phyloP scores from a whole-genome alignment of 1,284 basidiomycete species.

The Coniferiporia sulphurascens region DNA sequence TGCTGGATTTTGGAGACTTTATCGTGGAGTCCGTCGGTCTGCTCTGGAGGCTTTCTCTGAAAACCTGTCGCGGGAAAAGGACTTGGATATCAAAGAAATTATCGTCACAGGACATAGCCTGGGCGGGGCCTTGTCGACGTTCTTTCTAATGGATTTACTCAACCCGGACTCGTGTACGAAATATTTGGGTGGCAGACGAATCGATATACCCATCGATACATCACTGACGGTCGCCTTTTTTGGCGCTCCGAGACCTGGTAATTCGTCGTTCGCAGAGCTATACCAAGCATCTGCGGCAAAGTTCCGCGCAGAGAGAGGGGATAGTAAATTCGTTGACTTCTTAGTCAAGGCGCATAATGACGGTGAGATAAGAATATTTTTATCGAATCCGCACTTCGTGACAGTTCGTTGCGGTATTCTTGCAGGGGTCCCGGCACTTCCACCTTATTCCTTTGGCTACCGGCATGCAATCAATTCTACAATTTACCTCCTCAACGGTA shows the following conservation, averaged over 20 bases:
- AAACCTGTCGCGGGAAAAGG: slow-evolving; percentile 22
- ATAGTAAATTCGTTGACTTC: slow-evolving; percentile 38
- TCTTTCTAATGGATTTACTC: slow-evolving; percentile 44
- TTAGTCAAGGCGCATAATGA: slow-evolving; percentile 51
- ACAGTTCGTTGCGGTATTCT: not conserved
- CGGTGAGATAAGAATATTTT: slow-evolving; percentile 28
- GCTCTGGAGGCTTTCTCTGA: slow-evolving; percentile 30
- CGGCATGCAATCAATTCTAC: slow-evolving; percentile 42
- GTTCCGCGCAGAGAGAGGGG: slow-evolving; percentile 34
- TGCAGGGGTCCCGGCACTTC: slow-evolving; percentile 48
- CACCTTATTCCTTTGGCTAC: slow-evolving; percentile 43
- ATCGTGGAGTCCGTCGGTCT: slow-evolving; percentile 35
- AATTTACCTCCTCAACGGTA: slow-evolving; percentile 42
- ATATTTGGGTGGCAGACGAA: not conserved
- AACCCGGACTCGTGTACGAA: not conserved
- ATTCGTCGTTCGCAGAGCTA: slow-evolving; percentile 35
- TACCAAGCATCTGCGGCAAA: slow-evolving; percentile 35
- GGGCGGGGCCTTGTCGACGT: slow-evolving; percentile 43
- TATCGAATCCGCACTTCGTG: not conserved
- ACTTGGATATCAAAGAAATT: slow-evolving; percentile 34
- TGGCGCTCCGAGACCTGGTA: slow-evolving; percentile 46
- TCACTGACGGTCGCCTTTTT: slow-evolving; percentile 40
- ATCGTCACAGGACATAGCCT: slow-evolving; percentile 49
- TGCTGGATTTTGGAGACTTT: slow-evolving; percentile 49
- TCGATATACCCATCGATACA: not conserved